Evolutionary conservation across 2,329 filamentous ascomycete genomes (phyloP).

Genomic region (Alternaria dauci): DNA sequence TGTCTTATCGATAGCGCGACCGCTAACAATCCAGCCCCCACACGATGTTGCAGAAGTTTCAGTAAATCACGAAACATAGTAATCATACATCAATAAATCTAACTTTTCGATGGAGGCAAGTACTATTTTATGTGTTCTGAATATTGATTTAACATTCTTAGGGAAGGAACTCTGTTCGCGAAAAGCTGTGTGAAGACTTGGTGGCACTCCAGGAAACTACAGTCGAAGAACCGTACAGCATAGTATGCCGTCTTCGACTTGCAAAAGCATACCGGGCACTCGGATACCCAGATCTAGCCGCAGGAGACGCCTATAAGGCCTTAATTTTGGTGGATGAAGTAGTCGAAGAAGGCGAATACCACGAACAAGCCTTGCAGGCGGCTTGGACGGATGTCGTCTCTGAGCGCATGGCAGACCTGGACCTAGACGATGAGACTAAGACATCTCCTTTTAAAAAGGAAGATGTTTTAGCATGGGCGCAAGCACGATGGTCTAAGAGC

Average conservation of each 20-base stretch:
- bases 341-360: slow-evolving; percentile 80
- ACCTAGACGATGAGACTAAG: slow-evolving; percentile 8
- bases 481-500: slow-evolving; percentile 31
- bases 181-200: slow-evolving; percentile 29
- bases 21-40: slow-evolving; percentile 3
- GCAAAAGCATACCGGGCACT: slow-evolving; percentile 75
- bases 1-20: slow-evolving; percentile 14
- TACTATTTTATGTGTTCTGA: background rate
- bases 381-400: slow-evolving; percentile 50
- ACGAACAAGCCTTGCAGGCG: slow-evolving; percentile 69
- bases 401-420: slow-evolving; percentile 18
- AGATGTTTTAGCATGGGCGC: slow-evolving; percentile 30
- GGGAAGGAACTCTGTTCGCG: slow-evolving; percentile 12
- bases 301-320: slow-evolving; percentile 88
- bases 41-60: slow-evolving; percentile 13
- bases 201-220: slow-evolving; percentile 36
- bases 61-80: background rate
- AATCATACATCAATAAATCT: background rate
- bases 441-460: slow-evolving; percentile 13
- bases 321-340: slow-evolving; percentile 87
- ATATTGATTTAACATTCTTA: slow-evolving; percentile 1
- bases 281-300: slow-evolving; percentile 88
- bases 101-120: slow-evolving; percentile 21
- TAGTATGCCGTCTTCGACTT: slow-evolving; percentile 63
- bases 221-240: slow-evolving; percentile 48